phyloP scores from a whole-genome alignment of 495 filamentous ascomycete genomes.

The Aspergillus sclerotiicarbonarius region DNA sequence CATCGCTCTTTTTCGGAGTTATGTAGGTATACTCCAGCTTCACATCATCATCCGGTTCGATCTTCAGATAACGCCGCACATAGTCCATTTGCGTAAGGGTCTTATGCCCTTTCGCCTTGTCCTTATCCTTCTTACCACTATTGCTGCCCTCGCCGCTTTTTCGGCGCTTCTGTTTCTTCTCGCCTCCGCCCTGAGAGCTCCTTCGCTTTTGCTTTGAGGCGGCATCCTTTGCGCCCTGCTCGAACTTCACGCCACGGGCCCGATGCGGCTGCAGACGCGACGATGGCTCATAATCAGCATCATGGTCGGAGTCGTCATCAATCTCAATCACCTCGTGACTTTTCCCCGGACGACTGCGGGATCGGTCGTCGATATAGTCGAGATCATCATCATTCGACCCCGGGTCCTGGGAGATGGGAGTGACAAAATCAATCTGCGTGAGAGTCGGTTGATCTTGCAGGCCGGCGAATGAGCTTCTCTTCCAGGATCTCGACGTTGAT shows the following conservation, averaged over 20 bases:
- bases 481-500: conserved; percentile 22
- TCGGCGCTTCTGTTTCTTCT: conserved; percentile 14
- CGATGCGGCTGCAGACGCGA: conserved; percentile 16
- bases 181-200: neutral
- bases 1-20: conserved; percentile 15
- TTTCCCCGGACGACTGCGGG: neutral
- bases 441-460: conserved; percentile 36
- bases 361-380: conserved; percentile 28
- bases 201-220: conserved; percentile 17
- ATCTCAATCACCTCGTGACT: conserved; percentile 24
- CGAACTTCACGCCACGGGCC: conserved; percentile 21
- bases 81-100: conserved; percentile 51
- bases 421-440: conserved; percentile 46
- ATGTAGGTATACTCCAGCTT: conserved; percentile 37
- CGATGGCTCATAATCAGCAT: conserved; percentile 24
- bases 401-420: conserved; percentile 18
- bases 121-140: conserved; percentile 25
- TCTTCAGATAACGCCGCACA: conserved; percentile 38
- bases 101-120: conserved; percentile 34
- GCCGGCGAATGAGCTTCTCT: conserved; percentile 21
- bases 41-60: conserved; percentile 39
- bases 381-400: conserved; percentile 31
- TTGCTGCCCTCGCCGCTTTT: conserved; percentile 20
- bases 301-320: conserved; percentile 28
- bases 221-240: conserved; percentile 12